phyloP scores from a whole-genome alignment of 1,139 yeast species.

The Protomyces lactucae-debilis region DNA sequence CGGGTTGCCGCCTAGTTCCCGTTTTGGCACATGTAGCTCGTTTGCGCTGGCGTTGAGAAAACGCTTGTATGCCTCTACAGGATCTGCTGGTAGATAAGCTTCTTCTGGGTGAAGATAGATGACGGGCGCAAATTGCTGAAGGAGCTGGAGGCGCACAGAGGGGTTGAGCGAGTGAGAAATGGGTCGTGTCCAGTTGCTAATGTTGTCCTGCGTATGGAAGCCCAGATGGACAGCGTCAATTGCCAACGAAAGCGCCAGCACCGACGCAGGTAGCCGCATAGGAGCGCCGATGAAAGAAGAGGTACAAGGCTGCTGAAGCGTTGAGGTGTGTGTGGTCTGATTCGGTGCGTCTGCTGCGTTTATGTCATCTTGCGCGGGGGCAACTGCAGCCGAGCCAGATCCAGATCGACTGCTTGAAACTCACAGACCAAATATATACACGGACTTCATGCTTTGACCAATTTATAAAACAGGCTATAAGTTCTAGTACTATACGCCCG shows the following conservation, averaged over 20 bases:
- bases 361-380: not conserved
- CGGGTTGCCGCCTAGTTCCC: slow-evolving; percentile 5
- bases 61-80: not conserved
- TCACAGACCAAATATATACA: too few relatives aligned
- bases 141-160: not conserved
- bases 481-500: not conserved
- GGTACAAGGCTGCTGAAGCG: not conserved
- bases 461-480: too few relatives aligned
- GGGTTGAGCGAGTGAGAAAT: slow-evolving; percentile 1
- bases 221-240: not conserved
- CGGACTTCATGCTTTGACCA: too few relatives aligned
- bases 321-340: not conserved
- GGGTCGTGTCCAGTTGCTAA: slow-evolving; percentile 21
- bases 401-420: too few relatives aligned
- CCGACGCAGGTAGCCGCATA: not conserved
- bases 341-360: not conserved
- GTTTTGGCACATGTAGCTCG: slow-evolving; percentile 14
- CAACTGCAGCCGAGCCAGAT: too few relatives aligned
- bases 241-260: not conserved
- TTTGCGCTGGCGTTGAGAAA: slow-evolving; percentile 16
- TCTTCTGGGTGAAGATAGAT: slow-evolving; percentile 20
- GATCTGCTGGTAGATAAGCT: slow-evolving; percentile 20
- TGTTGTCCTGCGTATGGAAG: not conserved
- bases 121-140: slow-evolving; percentile 12
- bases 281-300: not conserved